phyloP scores from a whole-genome alignment of 2,329 filamentous ascomycete genomes.

The Podosphaera aphanis region DNA sequence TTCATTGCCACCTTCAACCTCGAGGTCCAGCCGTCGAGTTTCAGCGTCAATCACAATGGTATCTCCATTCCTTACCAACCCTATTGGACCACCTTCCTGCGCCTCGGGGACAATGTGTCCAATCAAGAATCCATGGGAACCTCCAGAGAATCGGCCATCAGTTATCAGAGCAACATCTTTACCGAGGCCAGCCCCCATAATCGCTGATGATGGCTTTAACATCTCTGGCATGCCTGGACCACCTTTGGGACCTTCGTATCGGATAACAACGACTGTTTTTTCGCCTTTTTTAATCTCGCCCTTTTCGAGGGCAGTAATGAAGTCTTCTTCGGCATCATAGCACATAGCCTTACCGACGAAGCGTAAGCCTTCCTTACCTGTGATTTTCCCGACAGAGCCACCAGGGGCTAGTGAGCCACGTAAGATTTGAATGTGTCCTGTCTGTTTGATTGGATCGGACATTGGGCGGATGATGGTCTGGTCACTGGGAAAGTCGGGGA shows the following conservation, averaged over 20 bases:
- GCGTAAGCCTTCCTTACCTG: slow-evolving; percentile 45
- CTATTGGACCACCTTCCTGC: slow-evolving; percentile 34
- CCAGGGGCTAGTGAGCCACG: slow-evolving; percentile 45
- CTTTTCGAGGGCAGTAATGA: slow-evolving; percentile 41
- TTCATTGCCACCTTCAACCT: slow-evolving; percentile 24
- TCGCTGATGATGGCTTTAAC: slow-evolving; percentile 47
- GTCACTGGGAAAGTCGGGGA: slow-evolving; percentile 38
- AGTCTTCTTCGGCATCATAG: slow-evolving; percentile 46
- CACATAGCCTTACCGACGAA: slow-evolving; percentile 49
- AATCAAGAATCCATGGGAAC: slow-evolving; percentile 36
- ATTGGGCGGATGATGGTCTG: slow-evolving; percentile 49
- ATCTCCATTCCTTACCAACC: slow-evolving; percentile 32
- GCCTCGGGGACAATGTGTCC: slow-evolving; percentile 39
- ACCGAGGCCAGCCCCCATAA: slow-evolving; percentile 51
- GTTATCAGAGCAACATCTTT: slow-evolving; percentile 50
- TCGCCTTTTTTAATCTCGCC: slow-evolving; percentile 52
- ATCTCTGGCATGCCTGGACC: slow-evolving; percentile 55
- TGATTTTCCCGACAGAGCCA: slow-evolving; percentile 53
- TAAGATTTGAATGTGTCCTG: slow-evolving; percentile 52
- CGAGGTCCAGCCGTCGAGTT: slow-evolving; percentile 26
- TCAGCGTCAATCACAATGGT: slow-evolving; percentile 37
- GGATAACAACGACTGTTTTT: slow-evolving; percentile 54
- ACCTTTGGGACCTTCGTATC: slow-evolving; percentile 51
- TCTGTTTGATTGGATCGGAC: slow-evolving; percentile 44
- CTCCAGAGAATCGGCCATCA: slow-evolving; percentile 39